Evolutionary conservation across 1,139 yeast genomes (phyloP), one percentile per base, ranked within the genome.

Genomic region (Lodderomyces margitis): DNA sequence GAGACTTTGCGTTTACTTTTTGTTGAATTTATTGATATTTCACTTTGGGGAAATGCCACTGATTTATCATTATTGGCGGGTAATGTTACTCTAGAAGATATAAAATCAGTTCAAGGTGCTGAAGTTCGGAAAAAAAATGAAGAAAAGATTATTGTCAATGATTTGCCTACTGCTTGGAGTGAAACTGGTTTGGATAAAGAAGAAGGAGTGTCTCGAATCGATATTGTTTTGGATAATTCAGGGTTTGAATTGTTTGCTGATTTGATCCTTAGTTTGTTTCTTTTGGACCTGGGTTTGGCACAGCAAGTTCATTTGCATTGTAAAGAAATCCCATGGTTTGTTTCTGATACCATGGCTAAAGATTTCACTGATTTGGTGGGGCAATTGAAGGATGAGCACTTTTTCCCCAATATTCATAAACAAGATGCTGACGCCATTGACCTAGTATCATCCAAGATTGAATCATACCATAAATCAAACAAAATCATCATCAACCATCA

Each of bases 31-130:
- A 66, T 86, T 36, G 96, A 89, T 57, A 80, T 92, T 47, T 87
- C 97, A 0, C 70, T 92, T 45, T 92, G 98, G 98, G 99, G 99
- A 19, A 92, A 92, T 62, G 97, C 98, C 19, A 88, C 97, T 5
- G 99, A 92, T 64, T 74, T 92, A 56, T 88, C 97, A 0, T 70
- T 94, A 46, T 71, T 92, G 49, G 91, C 95, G 4, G 88, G 87
- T 43, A 87, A 87, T 33, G 80, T 92, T 6, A 60, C 74, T 3
- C 63, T 88, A 31, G 96, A 89, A 43, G 97, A 92, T 51, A 85
- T 92, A 54, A 85, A 87, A 61, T 81, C 92, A 5, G 78, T 89
- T 37, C 99, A 92, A 70, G 97, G 96, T 31, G 87, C 85, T 12
- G 88, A 85, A 50, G 89, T 87, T 15, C 77, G 98, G 54, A 84